Base-by-base conservation (phyloP, 805 yeast species). In the Candida alai region DNA sequence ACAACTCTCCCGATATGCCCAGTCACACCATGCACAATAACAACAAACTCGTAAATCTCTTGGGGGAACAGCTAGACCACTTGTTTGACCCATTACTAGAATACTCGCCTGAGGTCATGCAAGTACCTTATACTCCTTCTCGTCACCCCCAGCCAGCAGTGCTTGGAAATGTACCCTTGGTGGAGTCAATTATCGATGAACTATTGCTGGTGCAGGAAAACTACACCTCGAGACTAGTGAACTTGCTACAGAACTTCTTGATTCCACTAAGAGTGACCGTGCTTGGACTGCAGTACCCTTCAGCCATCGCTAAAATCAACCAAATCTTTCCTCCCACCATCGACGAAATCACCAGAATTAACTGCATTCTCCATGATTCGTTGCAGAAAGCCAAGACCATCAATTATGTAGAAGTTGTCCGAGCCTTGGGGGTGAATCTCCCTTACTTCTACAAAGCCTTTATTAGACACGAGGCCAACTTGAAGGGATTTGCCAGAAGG, bases 371-470 rank as follows among this genome's bases (percentile, higher is more conserved):
- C 39, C 73, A 84, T 41, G 94, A 84, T 45, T 76, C 93, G 15
- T 59, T 90, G 36, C 74, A 76, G 38, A 57, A 72, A 11, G 90
- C 97, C 0, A 49, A 65, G 2, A 76, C 80, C 0, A 76, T 57
- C 51, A 96, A 96, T 2, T 74, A 82, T 32, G 70, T 73, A 33
- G 97, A 90, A 56, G 68, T 86, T 3, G 57, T 90, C 39, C 80
- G 76, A 41, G 95, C 90, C 1, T 75, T 94, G 51, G 93, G 88
- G 3, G 71, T 77, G 33, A 79, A 93, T 0, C 70, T 90, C 11
- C 96, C 97, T 0, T 87, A 86, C 55, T 90, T 88, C 54, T 90
- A 85, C 62, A 85, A 88, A 51, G 95, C 97, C 0, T 85, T 84
- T 47, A 85, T 88, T 68, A 70, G 97, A 37, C 97, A 90, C 57